phyloP scores from a whole-genome alignment of 805 yeast species.

The Metschnikowia arizonensis region DNA sequence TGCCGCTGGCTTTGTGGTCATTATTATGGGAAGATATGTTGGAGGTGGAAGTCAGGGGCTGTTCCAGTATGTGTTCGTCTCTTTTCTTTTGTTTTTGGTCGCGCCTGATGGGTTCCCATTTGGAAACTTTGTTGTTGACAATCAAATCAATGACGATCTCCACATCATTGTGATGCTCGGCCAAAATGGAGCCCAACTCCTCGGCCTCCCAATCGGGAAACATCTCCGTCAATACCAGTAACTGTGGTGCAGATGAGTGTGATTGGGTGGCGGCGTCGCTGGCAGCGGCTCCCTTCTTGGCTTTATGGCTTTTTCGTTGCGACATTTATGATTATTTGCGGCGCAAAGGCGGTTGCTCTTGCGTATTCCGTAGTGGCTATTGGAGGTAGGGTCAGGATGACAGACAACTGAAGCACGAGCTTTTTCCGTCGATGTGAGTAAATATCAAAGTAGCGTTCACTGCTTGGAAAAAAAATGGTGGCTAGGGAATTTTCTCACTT shows the following conservation, averaged over 20 bases:
- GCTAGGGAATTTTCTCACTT: conserved; percentile 1
- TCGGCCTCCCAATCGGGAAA: conserved; percentile 94
- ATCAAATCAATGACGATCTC: conserved; percentile 82
- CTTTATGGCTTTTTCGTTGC: conserved; percentile 19
- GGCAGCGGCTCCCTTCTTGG: conserved; percentile 12
- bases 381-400: background rate
- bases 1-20: conserved; percentile 6
- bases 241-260: conserved; percentile 14
- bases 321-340: conserved; percentile 12
- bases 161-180: conserved; percentile 68
- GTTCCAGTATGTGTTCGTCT: conserved; percentile 18
- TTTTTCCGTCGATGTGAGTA: background rate
- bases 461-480: conserved; percentile 5
- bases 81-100: conserved; percentile 50
- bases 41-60: conserved; percentile 6
- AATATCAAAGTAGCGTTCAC: conserved; percentile 2
- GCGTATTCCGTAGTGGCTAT: conserved; percentile 3
- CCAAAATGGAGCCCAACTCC: conserved; percentile 71
- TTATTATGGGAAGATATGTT: conserved; percentile 6
- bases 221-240: conserved; percentile 70
- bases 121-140: conserved; percentile 82
- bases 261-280: conserved; percentile 7
- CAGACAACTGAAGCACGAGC: background rate
- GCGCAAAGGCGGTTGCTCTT: conserved; percentile 1
- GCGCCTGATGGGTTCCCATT: conserved; percentile 90